phyloP scores from a whole-genome alignment of 2,329 filamentous ascomycete genomes.

The Hawksworthiomyces lignivorus region DNA sequence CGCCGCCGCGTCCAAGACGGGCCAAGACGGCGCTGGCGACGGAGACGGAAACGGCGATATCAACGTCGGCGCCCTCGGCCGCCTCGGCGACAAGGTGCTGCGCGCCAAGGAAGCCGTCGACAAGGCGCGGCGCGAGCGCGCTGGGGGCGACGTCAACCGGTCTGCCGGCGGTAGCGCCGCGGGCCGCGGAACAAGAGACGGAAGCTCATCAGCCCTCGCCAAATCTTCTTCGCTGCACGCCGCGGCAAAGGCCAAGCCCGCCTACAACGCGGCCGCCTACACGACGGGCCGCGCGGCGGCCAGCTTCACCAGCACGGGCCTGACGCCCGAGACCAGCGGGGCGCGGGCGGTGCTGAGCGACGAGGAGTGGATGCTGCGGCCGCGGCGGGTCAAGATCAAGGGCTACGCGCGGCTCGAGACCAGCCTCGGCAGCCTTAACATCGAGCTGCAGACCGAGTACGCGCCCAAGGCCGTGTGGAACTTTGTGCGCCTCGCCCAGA shows the following conservation, averaged over 20 bases:
- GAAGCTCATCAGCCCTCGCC: too few relatives aligned
- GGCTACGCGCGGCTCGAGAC: slow-evolving; percentile 90
- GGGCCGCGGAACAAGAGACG: slow-evolving; percentile 29
- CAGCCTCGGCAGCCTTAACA: slow-evolving; percentile 72
- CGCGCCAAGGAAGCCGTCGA: slow-evolving; percentile 93
- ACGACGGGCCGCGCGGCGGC: slow-evolving; percentile 88
- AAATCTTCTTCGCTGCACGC: too few relatives aligned
- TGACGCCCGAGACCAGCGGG: slow-evolving; percentile 84
- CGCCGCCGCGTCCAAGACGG: slow-evolving; percentile 63
- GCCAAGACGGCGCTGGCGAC: slow-evolving; percentile 53
- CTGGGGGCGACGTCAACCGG: slow-evolving; percentile 51
- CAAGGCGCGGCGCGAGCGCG: slow-evolving; percentile 69
- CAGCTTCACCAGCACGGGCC: slow-evolving; percentile 88
- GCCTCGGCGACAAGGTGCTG: slow-evolving; percentile 71
- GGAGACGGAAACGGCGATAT: slow-evolving; percentile 61
- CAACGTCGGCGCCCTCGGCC: slow-evolving; percentile 73
- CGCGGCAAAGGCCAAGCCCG: slow-evolving; percentile 50
- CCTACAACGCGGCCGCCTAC: slow-evolving; percentile 81
- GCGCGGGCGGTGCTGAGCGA: slow-evolving; percentile 82
- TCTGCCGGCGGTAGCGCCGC: slow-evolving; percentile 18
- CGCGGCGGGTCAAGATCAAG: slow-evolving; percentile 78
- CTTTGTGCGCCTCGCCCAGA: slow-evolving; percentile 79
- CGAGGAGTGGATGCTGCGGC: slow-evolving; percentile 94
- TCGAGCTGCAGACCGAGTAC: slow-evolving; percentile 85
- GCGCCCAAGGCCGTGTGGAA: slow-evolving; percentile 96